These are phyloP conservation scores for Penicillium egyptiacum DNA, from an alignment of 495 filamentous ascomycete genomes.

Conservation along the genomic window DNA sequence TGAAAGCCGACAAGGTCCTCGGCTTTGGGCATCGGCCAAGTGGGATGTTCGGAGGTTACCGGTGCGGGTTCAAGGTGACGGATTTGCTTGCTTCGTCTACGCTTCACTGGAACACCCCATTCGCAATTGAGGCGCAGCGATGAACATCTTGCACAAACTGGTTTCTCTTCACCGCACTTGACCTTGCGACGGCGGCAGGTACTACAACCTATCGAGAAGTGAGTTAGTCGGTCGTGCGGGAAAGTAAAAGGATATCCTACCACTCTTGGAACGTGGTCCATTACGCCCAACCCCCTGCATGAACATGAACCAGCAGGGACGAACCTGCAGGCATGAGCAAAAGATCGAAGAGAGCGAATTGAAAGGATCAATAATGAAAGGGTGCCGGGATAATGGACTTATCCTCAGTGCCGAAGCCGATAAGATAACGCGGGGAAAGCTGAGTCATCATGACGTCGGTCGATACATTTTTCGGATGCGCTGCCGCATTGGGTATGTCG, in stretches of 20 bases:
- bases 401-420: background rate
- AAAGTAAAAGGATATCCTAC: constrained; percentile 18
- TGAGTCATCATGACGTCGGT: constrained; percentile 2
- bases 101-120: constrained; percentile 40
- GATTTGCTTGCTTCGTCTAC: constrained; percentile 29
- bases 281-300: constrained; percentile 32
- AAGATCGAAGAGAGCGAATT: constrained; percentile 5
- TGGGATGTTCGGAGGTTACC: constrained; percentile 9
- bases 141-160: constrained; percentile 48
- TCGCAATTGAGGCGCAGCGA: constrained; percentile 37
- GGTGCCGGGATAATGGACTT: constrained; percentile 11
- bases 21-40: constrained; percentile 15
- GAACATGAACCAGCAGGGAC: constrained; percentile 29
- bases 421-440: constrained; percentile 14
- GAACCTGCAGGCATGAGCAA: constrained; percentile 17
- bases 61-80: constrained; percentile 37
- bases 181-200: constrained; percentile 58
- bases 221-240: background rate
- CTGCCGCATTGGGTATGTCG: background rate
- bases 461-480: background rate
- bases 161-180: constrained; percentile 55
- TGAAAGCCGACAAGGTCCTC: constrained; percentile 17
- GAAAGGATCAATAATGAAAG: background rate
- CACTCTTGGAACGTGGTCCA: constrained; percentile 49
- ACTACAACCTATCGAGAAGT: constrained; percentile 39